Base-by-base conservation (phyloP, 164 flowering plant species). In the Kalanchoe fedtschenkoi region DNA sequence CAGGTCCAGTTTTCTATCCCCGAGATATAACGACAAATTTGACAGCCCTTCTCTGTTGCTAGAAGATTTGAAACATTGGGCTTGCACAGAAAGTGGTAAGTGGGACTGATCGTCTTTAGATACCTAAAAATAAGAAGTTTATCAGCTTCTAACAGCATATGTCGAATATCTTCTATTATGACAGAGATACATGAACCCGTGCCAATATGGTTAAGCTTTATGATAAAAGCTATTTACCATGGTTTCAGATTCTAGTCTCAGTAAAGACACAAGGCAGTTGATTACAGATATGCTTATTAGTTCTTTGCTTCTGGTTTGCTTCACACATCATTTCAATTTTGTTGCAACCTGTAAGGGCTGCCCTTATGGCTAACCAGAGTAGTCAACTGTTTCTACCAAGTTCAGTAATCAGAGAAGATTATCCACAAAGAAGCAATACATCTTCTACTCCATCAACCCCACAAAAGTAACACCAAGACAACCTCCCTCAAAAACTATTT, bases 1-100 rank as follows among this genome's bases (percentile, higher is more conserved):
- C 5, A 56, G 71, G 37, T 87, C 80, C 55, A 90, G 65, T 60
- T 72, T 70, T 64, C 74, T 70, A 37, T 87, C 93, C 22, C 79
- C 81, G 24, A 90, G 75, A 73, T 58, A 82, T 74, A 95, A 70
- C 39, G 65, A 53, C 71, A 95, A 71, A 43, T 79, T 85, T 22
- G 72, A 64, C 2, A 68, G 59, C 59, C 55, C 56, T 59, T 77
- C 75, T 4, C 65, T 71, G 24, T 24, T 60, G 47, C 57, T 61
- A 57, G 41, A 29, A 63, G 72, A 70, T 71, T 17, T 51, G 28
- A 10, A 51, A 51, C 56, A 51, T 51, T 51, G 32, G 10, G 24
- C 56, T 51, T 51, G 56, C 54, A 22, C 29, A 13, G 3, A 2
- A 15, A 51, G 32, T 11, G 17, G 56, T 10, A 26, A 10, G 56